Base-by-base conservation (phyloP, 2,329 filamentous ascomycete species). In the Venturia oleaginea region DNA sequence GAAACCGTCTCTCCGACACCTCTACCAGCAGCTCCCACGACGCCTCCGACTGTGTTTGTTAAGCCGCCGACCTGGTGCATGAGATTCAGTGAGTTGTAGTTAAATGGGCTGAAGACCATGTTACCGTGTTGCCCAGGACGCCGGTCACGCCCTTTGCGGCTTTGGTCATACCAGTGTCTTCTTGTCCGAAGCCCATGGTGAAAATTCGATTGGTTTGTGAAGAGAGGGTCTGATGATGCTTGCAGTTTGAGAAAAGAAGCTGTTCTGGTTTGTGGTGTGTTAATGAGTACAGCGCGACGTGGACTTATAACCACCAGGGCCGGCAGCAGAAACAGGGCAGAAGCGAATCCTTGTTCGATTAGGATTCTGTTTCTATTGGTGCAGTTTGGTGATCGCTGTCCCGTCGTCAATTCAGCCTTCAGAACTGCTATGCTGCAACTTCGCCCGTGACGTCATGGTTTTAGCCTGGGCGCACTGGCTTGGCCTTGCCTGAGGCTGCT, bases 1-100 rank as follows among this genome's bases (percentile, higher is more conserved):
- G 72, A 82, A 67, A 86, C 76, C 2, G 83, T 86, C 70, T 84
- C 77, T 43, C 83, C 83, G 2, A 86, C 59, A 6, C 84, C 84
- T 13, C 82, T 79, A n/a, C 81, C 80, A 0, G 81, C 82, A 0
- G 83, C 83, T 61, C 83, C 64, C 30, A 66, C 64, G 54, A 66
- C 63, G 10, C 63, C 64, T 27, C 64, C 64, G 37, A 66, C 62
- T 46, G 62, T 64, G 54, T 64, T 64, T 42, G 62, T 64, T 8
- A 64, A 24, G 32, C 62, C 62, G 37, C 62, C 62, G 38, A 64
- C 61, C 59, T 62, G 30, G 17, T 19, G 54, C 19, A 54, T 54
- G 6, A 6, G 27, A 54, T 22, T 54, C 22, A 54, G 48, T 54
- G 13, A 54, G 27, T 30, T 30, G 22, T 17, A 30, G 2, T 2